Evolutionary conservation across 176 grass and related monocot genomes (phyloP), one percentile per base, ranked within the genome.

Genomic region (Pontederia paniculata): DNA sequence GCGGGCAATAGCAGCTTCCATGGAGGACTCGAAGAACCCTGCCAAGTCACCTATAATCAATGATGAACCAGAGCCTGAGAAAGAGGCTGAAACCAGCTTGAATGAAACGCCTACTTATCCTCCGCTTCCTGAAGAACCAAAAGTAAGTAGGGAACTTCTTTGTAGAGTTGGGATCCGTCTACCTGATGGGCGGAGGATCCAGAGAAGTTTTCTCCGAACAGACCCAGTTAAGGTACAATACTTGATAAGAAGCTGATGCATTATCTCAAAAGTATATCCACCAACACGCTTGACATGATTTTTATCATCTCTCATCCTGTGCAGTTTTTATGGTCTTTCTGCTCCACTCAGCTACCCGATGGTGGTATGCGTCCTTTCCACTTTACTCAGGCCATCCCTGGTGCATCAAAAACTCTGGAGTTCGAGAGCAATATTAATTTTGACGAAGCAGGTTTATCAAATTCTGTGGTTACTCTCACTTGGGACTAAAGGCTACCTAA

Each of bases 261-360:
- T 42, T 0, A 12, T 8, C 37, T 12, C 21, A 23, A 37, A 44
- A 46, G 42, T 19, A 10, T 1, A 9, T 8, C 56, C 2, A 54
- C 12, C 37, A 1, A 44, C 9, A 63, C 23, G n/a, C 28, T 16
- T 48, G 11, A 63, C 49, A 44, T 42, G 12, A 46, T 17, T 52
- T 21, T 44, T 56, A 22, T 47, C 19, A n/a, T 50, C 13, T 45
- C 21, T n/a, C 5, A 8, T 10, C 47, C 15, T 9, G 12, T 68
- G 58, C 74, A 99, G 87, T 70, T 93, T 42, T 69, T 99, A 50
- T 99, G 94, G 94, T 93, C 94, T 21, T 80, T 93, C 61, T 99
- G 94, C 63, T 75, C 17, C 9, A 15, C 72, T 22, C 55, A 83
- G 51, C 53, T 93, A 18, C 83, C 88, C 73, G 83, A 82, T 0